A percentile compares a stretch with the other conserved stretches of the same genome.
Evolutionary conservation across 1,139 yeast genomes (phyloP).

Genomic region (Yamadazyma kanchanaburiensis): DNA sequence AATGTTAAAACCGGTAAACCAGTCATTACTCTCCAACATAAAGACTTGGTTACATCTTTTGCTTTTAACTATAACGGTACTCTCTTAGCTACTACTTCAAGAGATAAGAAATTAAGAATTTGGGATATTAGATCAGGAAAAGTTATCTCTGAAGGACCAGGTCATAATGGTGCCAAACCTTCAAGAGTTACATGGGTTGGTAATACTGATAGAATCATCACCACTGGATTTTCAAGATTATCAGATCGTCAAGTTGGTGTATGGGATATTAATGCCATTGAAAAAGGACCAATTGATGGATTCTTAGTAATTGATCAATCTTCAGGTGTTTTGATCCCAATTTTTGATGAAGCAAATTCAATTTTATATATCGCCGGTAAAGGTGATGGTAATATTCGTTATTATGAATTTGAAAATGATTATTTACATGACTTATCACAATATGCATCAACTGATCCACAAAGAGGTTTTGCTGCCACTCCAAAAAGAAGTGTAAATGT

Average conservation of each 20-base stretch:
- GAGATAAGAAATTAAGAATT: slow-evolving; percentile 84
- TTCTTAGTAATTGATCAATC: slow-evolving; percentile 82
- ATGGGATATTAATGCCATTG: slow-evolving; percentile 79
- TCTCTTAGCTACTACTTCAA: slow-evolving; percentile 81
- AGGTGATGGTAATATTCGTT: slow-evolving; percentile 97
- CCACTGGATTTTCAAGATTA: slow-evolving; percentile 93
- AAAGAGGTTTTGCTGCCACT: slow-evolving; percentile 89
- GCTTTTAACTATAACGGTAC: slow-evolving; percentile 89
- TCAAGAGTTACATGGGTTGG: slow-evolving; percentile 90
- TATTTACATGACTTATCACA: slow-evolving; percentile 79
- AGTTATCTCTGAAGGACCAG: slow-evolving; percentile 77
- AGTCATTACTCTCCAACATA: slow-evolving; percentile 72
- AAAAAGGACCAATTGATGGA: slow-evolving; percentile 84
- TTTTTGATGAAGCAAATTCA: slow-evolving; percentile 76
- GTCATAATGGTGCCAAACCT: slow-evolving; percentile 91
- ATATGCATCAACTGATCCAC: slow-evolving; percentile 85
- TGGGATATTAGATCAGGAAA: slow-evolving; percentile 86
- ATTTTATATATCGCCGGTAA: slow-evolving; percentile 90
- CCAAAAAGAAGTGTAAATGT: slow-evolving; percentile 81
- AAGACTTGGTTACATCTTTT: slow-evolving; percentile 87
- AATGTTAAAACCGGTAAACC: slow-evolving; percentile 73
- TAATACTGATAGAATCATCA: slow-evolving; percentile 74
- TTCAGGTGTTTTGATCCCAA: slow-evolving; percentile 91
- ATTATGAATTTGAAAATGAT: slow-evolving; percentile 83
- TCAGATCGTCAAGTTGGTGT: slow-evolving; percentile 94